Evolutionary conservation across 1,284 basidiomycete species (phyloP).

Genomic region (Rhodotorula sp.): DNA sequence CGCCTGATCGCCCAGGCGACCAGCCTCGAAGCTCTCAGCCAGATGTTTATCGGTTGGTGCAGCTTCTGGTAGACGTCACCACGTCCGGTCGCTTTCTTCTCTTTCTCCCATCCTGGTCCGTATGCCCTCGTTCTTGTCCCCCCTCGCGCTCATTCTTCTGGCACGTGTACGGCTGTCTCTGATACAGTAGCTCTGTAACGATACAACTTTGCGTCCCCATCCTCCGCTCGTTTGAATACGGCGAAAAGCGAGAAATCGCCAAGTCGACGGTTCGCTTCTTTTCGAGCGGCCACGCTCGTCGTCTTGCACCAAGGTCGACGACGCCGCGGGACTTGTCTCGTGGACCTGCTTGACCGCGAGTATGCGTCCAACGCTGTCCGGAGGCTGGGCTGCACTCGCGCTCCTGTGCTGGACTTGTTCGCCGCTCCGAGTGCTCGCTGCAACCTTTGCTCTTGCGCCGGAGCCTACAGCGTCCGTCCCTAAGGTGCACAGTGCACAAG

Average conservation of each 20-base stretch:
- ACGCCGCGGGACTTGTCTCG: no score
- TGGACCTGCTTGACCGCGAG: no score
- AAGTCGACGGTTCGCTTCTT: no score
- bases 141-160: neutral
- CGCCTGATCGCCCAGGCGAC: conserved; percentile 87
- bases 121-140: neutral
- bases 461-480: neutral
- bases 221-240: no score
- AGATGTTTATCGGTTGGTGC: conserved; percentile 90
- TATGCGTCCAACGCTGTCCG: no score
- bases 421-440: conserved; percentile 3
- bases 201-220: neutral
- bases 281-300: no score
- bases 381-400: neutral
- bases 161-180: neutral
- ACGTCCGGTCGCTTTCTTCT: neutral
- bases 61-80: conserved; percentile 4
- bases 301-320: no score
- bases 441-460: neutral
- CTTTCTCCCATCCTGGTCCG: neutral
- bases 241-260: no score
- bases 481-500: neutral
- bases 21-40: conserved; percentile 86
- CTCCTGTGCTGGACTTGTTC: neutral
- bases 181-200: no score